A percentile compares a stretch with the other conserved stretches of the same genome.
phyloP scores from a whole-genome alignment of 441 rosid genomes.

The Gossypium lobatum region DNA sequence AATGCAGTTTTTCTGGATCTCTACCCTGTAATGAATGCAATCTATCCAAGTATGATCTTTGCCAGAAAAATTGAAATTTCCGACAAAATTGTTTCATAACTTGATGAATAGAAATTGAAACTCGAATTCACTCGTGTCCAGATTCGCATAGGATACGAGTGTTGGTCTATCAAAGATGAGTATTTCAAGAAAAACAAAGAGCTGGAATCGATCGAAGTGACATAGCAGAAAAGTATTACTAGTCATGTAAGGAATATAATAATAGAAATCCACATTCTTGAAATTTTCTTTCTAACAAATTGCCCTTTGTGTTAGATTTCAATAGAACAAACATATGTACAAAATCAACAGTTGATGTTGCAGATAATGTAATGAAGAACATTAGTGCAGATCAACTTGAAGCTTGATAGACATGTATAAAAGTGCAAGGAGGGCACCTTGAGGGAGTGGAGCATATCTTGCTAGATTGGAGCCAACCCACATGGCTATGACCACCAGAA shows the following conservation, averaged over 20 bases:
- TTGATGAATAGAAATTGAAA: not conserved
- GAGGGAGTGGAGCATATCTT: slow-evolving; percentile 71
- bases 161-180: not conserved
- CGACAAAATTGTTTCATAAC: not conserved
- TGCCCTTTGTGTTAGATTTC: not conserved
- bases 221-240: not conserved
- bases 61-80: not conserved
- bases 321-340: slow-evolving; percentile 16
- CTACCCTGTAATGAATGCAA: not conserved
- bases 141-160: not conserved
- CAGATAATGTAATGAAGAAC: not conserved
- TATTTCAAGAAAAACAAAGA: not conserved
- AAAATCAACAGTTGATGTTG: not conserved
- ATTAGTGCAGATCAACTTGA: slow-evolving; percentile 49
- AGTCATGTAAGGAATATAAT: not conserved
- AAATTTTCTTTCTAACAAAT: not conserved
- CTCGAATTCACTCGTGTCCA: not conserved
- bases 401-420: slow-evolving; percentile 85
- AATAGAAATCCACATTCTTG: not conserved
- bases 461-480: slow-evolving; percentile 81
- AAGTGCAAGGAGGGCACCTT: slow-evolving; percentile 73
- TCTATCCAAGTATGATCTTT: not conserved
- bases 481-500: slow-evolving; percentile 54
- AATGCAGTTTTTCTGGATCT: not conserved
- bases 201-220: not conserved